Percentiles rank a stretch among this genome's conserved stretches.
Evolutionary conservation across 805 yeast species (phyloP).

Genomic region (Lipomyces mesembrius): DNA sequence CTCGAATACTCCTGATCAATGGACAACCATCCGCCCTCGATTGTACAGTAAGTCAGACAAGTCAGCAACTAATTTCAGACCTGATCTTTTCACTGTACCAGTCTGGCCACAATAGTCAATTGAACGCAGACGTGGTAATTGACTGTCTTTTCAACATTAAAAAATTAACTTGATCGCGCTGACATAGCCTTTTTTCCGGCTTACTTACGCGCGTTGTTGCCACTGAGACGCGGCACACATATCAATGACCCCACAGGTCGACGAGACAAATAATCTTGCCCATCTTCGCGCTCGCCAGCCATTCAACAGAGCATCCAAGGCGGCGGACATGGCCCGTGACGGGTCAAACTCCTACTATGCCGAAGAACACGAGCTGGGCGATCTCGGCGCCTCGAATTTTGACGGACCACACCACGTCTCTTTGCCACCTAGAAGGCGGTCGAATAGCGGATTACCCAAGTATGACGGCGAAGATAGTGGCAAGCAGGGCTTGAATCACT

Average conservation of each 20-base stretch:
- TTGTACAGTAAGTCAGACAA: background rate
- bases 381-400: conserved; percentile 34
- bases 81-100: background rate
- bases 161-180: background rate
- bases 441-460: conserved; percentile 21
- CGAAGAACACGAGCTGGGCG: conserved; percentile 30
- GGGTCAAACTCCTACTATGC: background rate
- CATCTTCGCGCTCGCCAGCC: conserved; percentile 4
- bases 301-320: background rate
- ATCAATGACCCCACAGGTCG: conserved; percentile 2
- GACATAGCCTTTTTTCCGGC: background rate
- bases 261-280: background rate
- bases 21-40: background rate
- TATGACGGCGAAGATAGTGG: conserved; percentile 9
- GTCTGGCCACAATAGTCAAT: background rate
- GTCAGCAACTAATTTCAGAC: background rate
- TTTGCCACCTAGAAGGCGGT: conserved; percentile 28
- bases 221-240: background rate
- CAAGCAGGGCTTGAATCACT: background rate
- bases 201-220: background rate
- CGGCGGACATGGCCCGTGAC: background rate
- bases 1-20: background rate
- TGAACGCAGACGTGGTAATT: background rate
- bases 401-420: conserved; percentile 33
- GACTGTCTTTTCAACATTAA: background rate